These are phyloP conservation scores for Eimeria maxima DNA, from an alignment of 169 alveolate species.

Conservation along the genomic window DNA sequence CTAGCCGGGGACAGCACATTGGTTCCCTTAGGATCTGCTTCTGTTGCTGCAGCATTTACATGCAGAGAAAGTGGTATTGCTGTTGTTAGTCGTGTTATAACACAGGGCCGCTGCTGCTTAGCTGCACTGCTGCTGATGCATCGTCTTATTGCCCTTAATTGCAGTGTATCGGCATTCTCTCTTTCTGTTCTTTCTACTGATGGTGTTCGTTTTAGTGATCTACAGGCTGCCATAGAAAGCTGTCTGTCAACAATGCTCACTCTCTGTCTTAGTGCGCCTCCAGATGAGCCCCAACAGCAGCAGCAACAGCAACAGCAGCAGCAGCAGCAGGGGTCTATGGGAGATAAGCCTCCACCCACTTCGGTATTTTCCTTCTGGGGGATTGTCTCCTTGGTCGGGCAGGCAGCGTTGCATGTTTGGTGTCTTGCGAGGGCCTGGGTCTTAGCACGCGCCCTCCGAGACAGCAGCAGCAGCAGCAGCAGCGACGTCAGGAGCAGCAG, in stretches of 20 bases:
- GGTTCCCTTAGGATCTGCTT: conserved; percentile 97
- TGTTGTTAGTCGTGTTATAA: conserved; percentile 88
- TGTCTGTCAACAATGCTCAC: conserved; percentile 88
- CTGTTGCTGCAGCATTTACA: conserved; percentile 99
- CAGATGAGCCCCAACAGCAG: conserved; percentile 76
- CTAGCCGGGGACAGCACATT: conserved; percentile 91
- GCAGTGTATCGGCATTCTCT: conserved; percentile 96
- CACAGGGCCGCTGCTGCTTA: conserved; percentile 97
- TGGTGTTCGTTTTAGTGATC: conserved; percentile 98
- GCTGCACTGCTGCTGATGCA: conserved; percentile 97
- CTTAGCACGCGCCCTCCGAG: conserved; percentile 83
- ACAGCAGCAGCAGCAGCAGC: conserved; percentile 1
- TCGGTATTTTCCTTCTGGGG: conserved; percentile 83
- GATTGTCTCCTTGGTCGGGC: conserved; percentile 87
- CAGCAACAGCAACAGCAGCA: conserved; percentile 59
- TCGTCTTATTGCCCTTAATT: conserved; percentile 97
- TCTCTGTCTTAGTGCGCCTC: conserved; percentile 87
- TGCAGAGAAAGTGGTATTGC: conserved; percentile 94
- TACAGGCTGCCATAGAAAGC: conserved; percentile 95
- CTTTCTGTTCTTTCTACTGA: conserved; percentile 97
- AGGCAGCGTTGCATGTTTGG: conserved; percentile 89
- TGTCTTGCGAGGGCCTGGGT: conserved; percentile 90
- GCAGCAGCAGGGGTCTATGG: background rate
- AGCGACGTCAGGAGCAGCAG: background rate
- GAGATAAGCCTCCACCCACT: conserved; percentile 25